Evolutionary conservation across 306 rosid genomes (phyloP), one percentile per base, ranked within the genome.

Genomic region (Lathyrus sativus): DNA sequence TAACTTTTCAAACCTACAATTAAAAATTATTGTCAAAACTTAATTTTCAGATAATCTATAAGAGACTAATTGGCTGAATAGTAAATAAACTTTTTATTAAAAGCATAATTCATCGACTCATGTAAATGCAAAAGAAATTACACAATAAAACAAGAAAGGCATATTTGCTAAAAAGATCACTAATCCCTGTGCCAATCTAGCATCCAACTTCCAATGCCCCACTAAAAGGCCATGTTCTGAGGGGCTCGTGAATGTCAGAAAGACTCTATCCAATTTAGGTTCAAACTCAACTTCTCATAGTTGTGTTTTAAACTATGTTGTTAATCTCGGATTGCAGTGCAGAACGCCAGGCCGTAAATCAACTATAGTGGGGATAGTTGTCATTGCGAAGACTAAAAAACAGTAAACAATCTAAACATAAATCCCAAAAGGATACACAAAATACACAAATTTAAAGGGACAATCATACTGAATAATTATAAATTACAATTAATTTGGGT

Each of bases 251-350:
- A n/a, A 43, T 14, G 45, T 35, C 65, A 45, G 48, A 60, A 49
- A 46, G 35, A 38, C 13, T 3, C 39, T 64, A 62, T 62, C n/a
- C 43, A 22, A 24, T 9, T 38, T 19, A 11, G 41, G 62, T 61
- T 62, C 63, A 62, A 72, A 72, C 49, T 14, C 70, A 51, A 62
- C 45, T 39, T 41, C 38, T 72, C 62, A 38, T 7, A 19, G 35
- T 45, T 56, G 53, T 11, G 31, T 43, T 51, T 73, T 17, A 42
- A 53, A 26, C 49, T 29, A 39, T 9, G 4, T 41, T 41, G 44
- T 9, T 41, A 41, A 41, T 41, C 44, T 10, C 4, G 44, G 44
- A 41, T 41, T 2, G 10, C 44, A 9, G 44, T 10, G 44, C 44
- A 3, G 44, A 41, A 12, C 4, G 13, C 44, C 3, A 4, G 44